Conservation (phyloP, 768 basidiomycete species). For the Cyclocybe cylindracea region DNA sequence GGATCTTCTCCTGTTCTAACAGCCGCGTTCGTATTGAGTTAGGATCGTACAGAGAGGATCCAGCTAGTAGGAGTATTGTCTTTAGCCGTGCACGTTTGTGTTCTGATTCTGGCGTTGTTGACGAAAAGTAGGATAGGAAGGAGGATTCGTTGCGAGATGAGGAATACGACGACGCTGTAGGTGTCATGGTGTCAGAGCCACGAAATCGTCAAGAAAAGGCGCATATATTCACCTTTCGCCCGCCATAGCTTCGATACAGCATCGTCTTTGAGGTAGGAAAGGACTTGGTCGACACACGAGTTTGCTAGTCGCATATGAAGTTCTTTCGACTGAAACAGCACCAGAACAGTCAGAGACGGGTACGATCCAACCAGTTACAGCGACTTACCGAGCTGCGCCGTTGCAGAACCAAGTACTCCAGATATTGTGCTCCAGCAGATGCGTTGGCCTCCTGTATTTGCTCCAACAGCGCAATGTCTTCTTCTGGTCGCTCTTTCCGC, state of each 20-base stretch:
- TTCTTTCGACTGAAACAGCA: conserved; percentile 46
- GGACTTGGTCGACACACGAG: conserved; percentile 55
- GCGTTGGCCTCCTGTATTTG: conserved; percentile 58
- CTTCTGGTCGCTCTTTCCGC: conserved; percentile 56
- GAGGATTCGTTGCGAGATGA: conserved; percentile 42
- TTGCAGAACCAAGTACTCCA: conserved; percentile 80
- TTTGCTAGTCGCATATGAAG: conserved; percentile 70
- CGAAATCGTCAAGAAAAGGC: neutral
- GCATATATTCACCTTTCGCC: conserved; percentile 54
- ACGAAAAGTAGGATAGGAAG: conserved; percentile 75
- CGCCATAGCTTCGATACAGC: conserved; percentile 63
- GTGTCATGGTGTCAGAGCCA: conserved; percentile 1
- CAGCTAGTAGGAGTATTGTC: conserved; percentile 77
- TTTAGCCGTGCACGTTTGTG: conserved; percentile 76
- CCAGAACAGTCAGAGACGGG: neutral
- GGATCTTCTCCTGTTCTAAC: conserved; percentile 45
- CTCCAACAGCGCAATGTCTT: conserved; percentile 58
- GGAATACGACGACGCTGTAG: conserved; percentile 53
- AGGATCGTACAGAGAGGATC: conserved; percentile 69
- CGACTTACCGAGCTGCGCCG: conserved; percentile 58
- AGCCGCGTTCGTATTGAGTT: conserved; percentile 45
- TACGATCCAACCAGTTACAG: neutral
- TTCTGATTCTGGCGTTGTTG: conserved; percentile 80
- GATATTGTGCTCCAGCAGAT: conserved; percentile 66
- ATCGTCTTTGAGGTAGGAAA: conserved; percentile 49